These are phyloP conservation scores for Nowakowskiella sp. DNA, from an alignment of 192 early-diverging fungal species.

Conservation along the genomic window DNA sequence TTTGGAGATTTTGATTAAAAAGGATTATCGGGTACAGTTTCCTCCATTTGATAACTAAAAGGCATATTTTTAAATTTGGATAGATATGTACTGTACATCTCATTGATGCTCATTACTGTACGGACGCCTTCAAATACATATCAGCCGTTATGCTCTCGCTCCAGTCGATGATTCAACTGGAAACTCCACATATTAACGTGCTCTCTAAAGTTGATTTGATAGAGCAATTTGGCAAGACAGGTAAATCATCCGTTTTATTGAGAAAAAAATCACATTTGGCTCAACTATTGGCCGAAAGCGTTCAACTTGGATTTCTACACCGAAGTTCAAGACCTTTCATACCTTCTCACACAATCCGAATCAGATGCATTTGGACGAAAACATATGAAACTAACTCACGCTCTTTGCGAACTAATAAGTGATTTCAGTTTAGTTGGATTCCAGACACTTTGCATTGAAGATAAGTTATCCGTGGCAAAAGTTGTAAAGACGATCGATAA, in stretches of 20 bases:
- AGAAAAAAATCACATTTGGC: background rate
- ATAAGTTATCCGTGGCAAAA: slow-evolving; percentile 73
- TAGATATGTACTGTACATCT: slow-evolving; percentile 75
- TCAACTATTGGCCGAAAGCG: slow-evolving; percentile 39
- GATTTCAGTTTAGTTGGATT: slow-evolving; percentile 90
- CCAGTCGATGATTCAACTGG: slow-evolving; percentile 59
- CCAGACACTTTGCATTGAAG: slow-evolving; percentile 76
- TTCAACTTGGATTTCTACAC: slow-evolving; percentile 95
- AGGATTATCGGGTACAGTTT: slow-evolving; percentile 55
- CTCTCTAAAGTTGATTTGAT: slow-evolving; percentile 49
- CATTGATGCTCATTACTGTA: slow-evolving; percentile 87
- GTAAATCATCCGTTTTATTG: slow-evolving; percentile 16
- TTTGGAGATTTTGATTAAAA: slow-evolving; percentile 54
- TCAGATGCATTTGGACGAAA: slow-evolving; percentile 52
- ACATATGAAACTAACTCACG: slow-evolving; percentile 68
- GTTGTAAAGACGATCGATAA: slow-evolving; percentile 77
- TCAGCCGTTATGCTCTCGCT: slow-evolving; percentile 81
- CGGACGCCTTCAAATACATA: slow-evolving; percentile 88
- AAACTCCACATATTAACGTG: slow-evolving; percentile 46
- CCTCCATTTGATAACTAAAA: slow-evolving; percentile 1
- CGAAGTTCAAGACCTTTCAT: slow-evolving; percentile 81
- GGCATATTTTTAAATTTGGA: background rate
- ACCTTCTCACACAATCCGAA: slow-evolving; percentile 71
- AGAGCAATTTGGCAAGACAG: slow-evolving; percentile 57
- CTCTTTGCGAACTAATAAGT: slow-evolving; percentile 83